These are phyloP conservation scores for Lipomyces yamanashiensis DNA, from an alignment of 805 yeast species.

Conservation along the genomic window DNA sequence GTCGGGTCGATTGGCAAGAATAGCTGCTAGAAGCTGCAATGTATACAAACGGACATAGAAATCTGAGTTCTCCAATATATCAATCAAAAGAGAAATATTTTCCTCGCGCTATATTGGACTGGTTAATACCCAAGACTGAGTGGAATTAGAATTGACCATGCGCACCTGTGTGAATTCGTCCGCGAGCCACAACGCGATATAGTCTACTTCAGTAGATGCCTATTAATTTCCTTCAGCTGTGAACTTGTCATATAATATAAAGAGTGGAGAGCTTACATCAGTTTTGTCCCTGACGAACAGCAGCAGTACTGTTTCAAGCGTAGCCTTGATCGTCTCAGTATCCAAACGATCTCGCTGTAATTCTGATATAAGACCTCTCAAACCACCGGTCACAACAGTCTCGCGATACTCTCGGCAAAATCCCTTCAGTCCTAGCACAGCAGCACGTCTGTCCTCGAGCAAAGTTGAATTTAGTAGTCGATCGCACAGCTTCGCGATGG, in stretches of 20 bases:
- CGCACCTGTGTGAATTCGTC: slow-evolving; percentile 79
- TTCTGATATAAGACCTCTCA: slow-evolving; percentile 71
- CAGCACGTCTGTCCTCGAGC: slow-evolving; percentile 86
- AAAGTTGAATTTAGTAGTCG: slow-evolving; percentile 80
- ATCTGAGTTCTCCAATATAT: slow-evolving; percentile 58
- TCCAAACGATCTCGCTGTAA: slow-evolving; percentile 71
- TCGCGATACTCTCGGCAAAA: slow-evolving; percentile 89
- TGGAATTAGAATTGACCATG: background rate
- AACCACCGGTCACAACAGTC: slow-evolving; percentile 83
- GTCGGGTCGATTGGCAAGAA: slow-evolving; percentile 73
- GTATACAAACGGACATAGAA: slow-evolving; percentile 82
- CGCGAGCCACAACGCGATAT: slow-evolving; percentile 91
- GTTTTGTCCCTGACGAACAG: slow-evolving; percentile 71
- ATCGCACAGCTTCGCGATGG: slow-evolving; percentile 87
- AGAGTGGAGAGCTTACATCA: slow-evolving; percentile 38
- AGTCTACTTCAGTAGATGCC: slow-evolving; percentile 58
- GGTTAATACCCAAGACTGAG: slow-evolving; percentile 34
- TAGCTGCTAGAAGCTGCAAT: slow-evolving; percentile 80
- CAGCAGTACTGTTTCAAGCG: slow-evolving; percentile 82
- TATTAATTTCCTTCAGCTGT: background rate
- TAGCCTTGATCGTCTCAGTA: slow-evolving; percentile 71
- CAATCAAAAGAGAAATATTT: slow-evolving; percentile 55
- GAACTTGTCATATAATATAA: background rate
- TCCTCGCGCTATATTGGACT: slow-evolving; percentile 43
- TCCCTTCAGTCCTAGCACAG: slow-evolving; percentile 85